Conservation (phyloP, 116 monocot genomes). For the Trichopus zeylanicus region DNA sequence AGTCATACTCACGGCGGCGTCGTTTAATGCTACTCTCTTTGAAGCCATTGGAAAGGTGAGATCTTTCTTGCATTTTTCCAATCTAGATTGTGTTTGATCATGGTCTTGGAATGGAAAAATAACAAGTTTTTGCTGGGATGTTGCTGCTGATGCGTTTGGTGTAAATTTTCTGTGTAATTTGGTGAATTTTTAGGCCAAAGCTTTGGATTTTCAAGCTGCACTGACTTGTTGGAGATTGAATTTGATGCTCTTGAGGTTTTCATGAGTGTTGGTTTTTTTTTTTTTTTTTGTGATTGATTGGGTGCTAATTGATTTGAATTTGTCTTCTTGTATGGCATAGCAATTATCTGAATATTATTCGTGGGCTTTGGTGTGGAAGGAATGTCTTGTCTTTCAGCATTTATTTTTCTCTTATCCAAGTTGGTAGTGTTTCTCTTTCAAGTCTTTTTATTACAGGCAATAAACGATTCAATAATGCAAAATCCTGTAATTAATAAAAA, state of each 20-base stretch:
- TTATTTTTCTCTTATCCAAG: neutral
- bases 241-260: too few relatives aligned
- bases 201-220: neutral
- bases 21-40: neutral
- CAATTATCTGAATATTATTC: too few relatives aligned
- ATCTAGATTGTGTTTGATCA: neutral
- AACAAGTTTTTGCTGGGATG: too few relatives aligned
- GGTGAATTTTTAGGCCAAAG: neutral
- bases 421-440: neutral
- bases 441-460: too few relatives aligned
- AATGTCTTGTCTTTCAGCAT: neutral
- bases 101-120: conserved; percentile 8
- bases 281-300: too few relatives aligned
- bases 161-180: too few relatives aligned
- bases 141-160: too few relatives aligned
- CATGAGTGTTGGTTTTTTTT: too few relatives aligned
- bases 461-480: neutral
- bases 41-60: neutral
- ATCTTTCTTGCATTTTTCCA: neutral
- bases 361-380: too few relatives aligned
- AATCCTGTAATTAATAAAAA: too few relatives aligned
- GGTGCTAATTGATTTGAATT: too few relatives aligned
- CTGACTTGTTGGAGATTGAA: neutral
- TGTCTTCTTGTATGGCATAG: too few relatives aligned
- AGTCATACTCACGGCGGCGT: neutral